phyloP scores from a whole-genome alignment of 345 rosid species.

The Brassica incana region DNA sequence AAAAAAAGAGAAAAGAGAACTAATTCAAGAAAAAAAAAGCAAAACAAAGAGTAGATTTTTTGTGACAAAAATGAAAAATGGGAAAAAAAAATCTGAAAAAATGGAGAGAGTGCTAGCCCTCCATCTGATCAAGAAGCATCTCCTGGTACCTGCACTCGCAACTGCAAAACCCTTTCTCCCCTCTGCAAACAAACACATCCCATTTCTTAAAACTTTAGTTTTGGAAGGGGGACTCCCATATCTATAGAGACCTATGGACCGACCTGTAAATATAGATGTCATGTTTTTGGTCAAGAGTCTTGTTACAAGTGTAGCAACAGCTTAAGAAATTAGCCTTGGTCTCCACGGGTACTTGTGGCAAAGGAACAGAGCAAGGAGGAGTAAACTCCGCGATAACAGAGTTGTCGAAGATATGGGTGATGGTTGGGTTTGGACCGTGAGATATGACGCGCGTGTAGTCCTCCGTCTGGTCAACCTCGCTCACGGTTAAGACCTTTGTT shows the following conservation, averaged over 20 bases:
- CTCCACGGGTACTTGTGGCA: not conserved
- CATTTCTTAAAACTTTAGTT: not conserved
- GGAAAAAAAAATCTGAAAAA: not conserved
- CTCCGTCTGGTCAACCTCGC: conserved; percentile 74
- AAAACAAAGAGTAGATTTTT: not conserved
- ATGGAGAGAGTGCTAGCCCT: conserved; percentile 19
- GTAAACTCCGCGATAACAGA: conserved; percentile 46
- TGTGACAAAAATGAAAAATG: conserved; percentile 15
- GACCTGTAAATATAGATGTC: conserved; percentile 74
- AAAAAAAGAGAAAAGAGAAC: not conserved
- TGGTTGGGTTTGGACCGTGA: conserved; percentile 73
- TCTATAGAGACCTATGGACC: not conserved
- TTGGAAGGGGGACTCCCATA: not conserved
- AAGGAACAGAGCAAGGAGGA: conserved; percentile 21
- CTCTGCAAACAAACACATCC: conserved; percentile 48
- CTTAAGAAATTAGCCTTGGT: conserved; percentile 19
- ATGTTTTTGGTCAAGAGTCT: conserved; percentile 58
- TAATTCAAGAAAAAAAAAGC: not conserved
- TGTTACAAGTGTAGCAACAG: conserved; percentile 60
- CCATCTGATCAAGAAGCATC: conserved; percentile 60
- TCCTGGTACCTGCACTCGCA: conserved; percentile 72
- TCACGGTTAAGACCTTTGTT: conserved; percentile 41
- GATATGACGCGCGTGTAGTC: conserved; percentile 81
- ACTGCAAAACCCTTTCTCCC: conserved; percentile 85
- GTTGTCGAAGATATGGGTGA: conserved; percentile 79